phyloP scores from a whole-genome alignment of 176 grass and related monocot species.

The Tuctoria greenei region DNA sequence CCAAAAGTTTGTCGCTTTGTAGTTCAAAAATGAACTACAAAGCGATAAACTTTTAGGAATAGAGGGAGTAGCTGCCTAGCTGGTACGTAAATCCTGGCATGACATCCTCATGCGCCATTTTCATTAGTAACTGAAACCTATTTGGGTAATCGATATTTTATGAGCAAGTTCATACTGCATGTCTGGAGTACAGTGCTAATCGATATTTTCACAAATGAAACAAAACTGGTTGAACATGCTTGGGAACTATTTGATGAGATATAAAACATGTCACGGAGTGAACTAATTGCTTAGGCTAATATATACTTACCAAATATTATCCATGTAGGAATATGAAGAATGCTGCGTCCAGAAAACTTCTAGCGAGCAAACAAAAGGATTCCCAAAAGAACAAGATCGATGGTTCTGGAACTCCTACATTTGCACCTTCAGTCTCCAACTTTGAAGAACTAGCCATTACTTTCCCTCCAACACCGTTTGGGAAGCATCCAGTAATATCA shows the following conservation, averaged over 20 bases:
- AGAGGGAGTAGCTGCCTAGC: too few species aligned
- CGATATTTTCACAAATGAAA: background rate
- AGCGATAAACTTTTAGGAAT: too few species aligned
- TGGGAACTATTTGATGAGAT: background rate
- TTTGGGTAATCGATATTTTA: background rate
- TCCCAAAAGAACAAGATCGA: background rate
- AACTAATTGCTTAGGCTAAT: background rate
- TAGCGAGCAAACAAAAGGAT: conserved; percentile 25
- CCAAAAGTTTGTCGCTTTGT: too few species aligned
- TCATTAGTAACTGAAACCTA: background rate
- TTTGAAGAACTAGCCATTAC: background rate
- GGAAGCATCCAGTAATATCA: background rate
- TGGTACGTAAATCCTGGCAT: background rate
- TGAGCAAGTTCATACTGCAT: background rate
- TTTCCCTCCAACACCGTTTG: background rate
- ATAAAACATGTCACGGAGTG: background rate
- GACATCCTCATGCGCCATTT: background rate
- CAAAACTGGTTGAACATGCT: background rate
- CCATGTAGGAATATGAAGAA: conserved; percentile 8
- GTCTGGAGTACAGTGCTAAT: background rate
- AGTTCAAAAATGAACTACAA: too few species aligned
- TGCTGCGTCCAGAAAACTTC: conserved; percentile 14
- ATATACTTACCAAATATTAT: background rate
- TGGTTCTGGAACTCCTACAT: background rate
- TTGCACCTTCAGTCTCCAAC: background rate